Percentiles rank a stretch among this genome's conserved stretches.
Evolutionary conservation across 208 protist species (phyloP).

Genomic region (Leishmania arabica): DNA sequence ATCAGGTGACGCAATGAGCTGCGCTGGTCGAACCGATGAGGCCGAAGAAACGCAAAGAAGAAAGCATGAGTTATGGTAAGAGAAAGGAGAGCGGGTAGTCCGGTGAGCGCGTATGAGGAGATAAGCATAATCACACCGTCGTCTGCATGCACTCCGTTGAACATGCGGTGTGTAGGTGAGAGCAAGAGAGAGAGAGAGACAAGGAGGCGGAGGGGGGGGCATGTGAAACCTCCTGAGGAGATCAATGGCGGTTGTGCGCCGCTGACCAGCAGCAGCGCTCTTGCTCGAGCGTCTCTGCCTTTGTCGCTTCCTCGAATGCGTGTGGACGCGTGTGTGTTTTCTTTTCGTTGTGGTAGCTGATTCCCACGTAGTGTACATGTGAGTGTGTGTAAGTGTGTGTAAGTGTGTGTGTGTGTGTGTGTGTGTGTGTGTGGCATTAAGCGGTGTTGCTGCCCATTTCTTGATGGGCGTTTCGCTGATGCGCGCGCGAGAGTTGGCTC

Average conservation of each 20-base stretch:
- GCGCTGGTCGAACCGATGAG: background rate
- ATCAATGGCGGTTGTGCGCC: background rate
- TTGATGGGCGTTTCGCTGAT: background rate
- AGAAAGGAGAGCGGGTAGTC: conserved; percentile 8
- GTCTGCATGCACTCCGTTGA: background rate
- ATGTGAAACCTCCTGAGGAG: background rate
- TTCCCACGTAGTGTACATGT: background rate
- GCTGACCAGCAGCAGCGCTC: background rate
- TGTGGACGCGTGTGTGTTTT: background rate
- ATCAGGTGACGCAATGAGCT: background rate
- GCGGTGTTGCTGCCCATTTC: background rate
- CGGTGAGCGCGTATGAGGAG: background rate
- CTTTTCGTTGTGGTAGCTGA: background rate
- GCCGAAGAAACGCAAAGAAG: background rate
- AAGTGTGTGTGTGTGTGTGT: background rate
- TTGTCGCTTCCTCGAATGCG: background rate
- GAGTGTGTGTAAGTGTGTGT: too few relatives aligned
- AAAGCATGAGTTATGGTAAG: background rate
- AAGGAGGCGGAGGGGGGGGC: background rate
- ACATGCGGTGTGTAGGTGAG: background rate
- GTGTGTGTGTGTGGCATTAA: background rate
- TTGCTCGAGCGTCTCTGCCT: background rate
- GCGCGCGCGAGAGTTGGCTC: background rate
- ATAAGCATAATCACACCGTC: background rate
- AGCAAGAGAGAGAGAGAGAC: background rate